phyloP scores from a whole-genome alignment of 345 rosid genomes.

The Eucalyptus marginata region DNA sequence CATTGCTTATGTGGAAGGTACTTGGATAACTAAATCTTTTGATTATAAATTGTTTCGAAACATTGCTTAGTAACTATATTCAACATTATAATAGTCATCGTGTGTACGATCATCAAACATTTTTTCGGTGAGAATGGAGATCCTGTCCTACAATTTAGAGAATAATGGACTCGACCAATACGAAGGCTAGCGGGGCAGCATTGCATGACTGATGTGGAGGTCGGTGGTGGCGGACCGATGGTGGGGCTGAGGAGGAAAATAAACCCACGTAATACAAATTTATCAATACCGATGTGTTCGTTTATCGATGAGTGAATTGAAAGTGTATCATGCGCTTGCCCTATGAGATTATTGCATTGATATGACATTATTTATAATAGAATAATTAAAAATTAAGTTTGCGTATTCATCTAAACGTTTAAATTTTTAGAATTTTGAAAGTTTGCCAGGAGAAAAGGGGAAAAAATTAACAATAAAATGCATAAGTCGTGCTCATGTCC shows the following conservation, averaged over 20 bases:
- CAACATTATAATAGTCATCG: background rate
- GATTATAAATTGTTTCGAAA: background rate
- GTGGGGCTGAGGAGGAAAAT: background rate
- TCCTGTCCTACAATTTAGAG: background rate
- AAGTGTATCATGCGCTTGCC: accelerated
- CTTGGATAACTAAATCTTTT: background rate
- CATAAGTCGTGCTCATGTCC: background rate
- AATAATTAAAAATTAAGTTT: too few relatives aligned
- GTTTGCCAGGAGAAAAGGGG: background rate
- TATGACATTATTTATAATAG: background rate
- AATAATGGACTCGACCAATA: background rate
- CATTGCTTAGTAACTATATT: background rate
- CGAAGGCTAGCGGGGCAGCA: background rate
- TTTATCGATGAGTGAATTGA: background rate
- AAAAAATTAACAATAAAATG: background rate
- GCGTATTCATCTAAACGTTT: background rate
- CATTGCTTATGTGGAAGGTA: background rate
- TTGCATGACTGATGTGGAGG: background rate
- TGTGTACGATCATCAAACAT: background rate
- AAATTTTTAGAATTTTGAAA: background rate
- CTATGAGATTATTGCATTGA: background rate
- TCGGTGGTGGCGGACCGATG: background rate
- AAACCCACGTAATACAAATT: background rate
- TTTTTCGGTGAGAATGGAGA: background rate
- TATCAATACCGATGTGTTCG: accelerated